These are phyloP conservation scores for Kluyveromyces siamensis DNA, from an alignment of 805 yeast species.

Conservation along the genomic window DNA sequence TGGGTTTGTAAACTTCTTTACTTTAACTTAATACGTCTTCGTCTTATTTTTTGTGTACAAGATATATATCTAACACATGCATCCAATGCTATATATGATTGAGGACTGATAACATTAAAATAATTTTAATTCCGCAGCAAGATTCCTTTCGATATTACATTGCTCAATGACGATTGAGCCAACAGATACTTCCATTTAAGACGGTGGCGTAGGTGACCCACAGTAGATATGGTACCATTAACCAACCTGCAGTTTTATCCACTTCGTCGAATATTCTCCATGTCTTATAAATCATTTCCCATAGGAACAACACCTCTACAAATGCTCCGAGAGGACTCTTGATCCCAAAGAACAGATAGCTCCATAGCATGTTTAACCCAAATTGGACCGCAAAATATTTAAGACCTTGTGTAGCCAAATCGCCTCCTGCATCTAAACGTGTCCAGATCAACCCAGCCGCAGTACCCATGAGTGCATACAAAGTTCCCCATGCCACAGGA, in stretches of 20 bases:
- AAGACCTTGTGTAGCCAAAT: background rate
- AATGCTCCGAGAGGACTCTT: background rate
- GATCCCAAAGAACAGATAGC: conserved; percentile 1
- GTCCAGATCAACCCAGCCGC: conserved; percentile 1
- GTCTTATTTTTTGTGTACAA: background rate
- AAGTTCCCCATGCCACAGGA: conserved; percentile 1
- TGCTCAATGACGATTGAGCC: background rate
- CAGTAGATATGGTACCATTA: conserved; percentile 1
- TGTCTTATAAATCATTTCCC: conserved; percentile 1
- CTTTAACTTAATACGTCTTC: background rate
- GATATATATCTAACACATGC: no score
- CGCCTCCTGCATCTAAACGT: background rate
- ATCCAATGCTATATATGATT: no score
- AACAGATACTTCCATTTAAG: conserved; percentile 1
- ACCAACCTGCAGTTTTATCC: conserved; percentile 1
- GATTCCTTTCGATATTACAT: no score
- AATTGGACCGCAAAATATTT: conserved; percentile 1
- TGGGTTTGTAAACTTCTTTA: background rate
- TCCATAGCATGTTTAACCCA: conserved; percentile 2
- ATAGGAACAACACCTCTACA: background rate
- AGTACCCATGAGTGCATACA: conserved; percentile 1
- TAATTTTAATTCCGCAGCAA: no score
- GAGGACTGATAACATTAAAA: no score
- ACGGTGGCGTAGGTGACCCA: conserved; percentile 3
- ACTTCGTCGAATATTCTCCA: background rate